A percentile compares a stretch with the other conserved stretches of the same genome.
These are phyloP conservation scores for Pythium oligandrum DNA, from an alignment of 352 stramenopile genomes.

Conservation along the genomic window DNA sequence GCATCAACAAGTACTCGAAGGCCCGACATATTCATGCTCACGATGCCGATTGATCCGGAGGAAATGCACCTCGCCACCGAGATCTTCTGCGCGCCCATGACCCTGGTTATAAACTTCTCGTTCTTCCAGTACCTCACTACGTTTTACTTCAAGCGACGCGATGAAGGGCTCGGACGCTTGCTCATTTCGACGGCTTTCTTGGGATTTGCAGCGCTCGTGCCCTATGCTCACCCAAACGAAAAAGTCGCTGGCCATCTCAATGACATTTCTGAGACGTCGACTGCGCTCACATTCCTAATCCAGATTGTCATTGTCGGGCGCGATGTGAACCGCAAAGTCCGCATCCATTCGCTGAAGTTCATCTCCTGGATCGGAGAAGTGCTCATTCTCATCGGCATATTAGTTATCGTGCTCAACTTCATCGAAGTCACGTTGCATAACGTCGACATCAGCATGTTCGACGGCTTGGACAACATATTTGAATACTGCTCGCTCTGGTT, in stretches of 20 bases:
- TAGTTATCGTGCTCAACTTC: conserved; percentile 8
- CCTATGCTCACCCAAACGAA: conserved; percentile 9
- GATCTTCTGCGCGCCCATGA: conserved; percentile 3
- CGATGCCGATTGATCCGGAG: conserved; percentile 3
- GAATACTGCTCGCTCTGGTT: conserved; percentile 11
- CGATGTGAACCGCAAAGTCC: conserved; percentile 10
- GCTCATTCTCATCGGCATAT: conserved; percentile 3
- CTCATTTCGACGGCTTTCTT: conserved; percentile 6
- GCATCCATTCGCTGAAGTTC: conserved; percentile 5
- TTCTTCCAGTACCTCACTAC: conserved; percentile 13
- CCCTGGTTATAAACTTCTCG: conserved; percentile 18
- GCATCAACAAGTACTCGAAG: no score
- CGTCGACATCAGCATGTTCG: not conserved
- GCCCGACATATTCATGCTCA: no score
- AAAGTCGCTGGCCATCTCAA: conserved; percentile 12
- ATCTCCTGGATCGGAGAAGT: conserved; percentile 7
- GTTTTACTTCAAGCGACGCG: conserved; percentile 5
- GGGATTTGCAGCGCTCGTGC: conserved; percentile 14
- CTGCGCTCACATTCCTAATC: conserved; percentile 18
- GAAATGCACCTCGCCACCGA: conserved; percentile 3
- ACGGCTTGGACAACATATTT: not conserved
- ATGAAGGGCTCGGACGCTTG: not conserved
- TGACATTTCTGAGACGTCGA: conserved; percentile 13
- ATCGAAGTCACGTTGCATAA: not conserved
- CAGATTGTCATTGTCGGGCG: conserved; percentile 15